Base-by-base conservation (phyloP, 352 stramenopile genomes). In the Globisporangium nagaii region DNA sequence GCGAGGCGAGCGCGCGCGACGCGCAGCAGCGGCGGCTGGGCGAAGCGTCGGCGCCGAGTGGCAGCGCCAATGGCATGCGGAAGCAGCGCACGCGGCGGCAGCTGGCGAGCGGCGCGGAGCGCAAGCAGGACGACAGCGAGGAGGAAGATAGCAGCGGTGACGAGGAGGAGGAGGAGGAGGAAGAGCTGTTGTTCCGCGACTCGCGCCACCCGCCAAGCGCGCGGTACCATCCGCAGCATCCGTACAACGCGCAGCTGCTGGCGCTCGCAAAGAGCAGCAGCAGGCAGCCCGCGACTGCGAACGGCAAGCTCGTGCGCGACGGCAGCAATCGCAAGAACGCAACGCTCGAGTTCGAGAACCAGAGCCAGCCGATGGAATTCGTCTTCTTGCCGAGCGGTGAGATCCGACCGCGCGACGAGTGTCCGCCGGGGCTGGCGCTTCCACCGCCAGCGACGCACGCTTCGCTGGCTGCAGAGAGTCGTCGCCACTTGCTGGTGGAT, bases 381-480 rank as follows among this genome's bases (percentile, higher is more conserved):
- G 75, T 89, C 24, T 83, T 71, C 37, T 25, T 87, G 57, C 65
- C 75, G 39, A 84, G 62, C 2, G 79, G 79, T 17, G 75, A 89
- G 66, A 87, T 89, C 50, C 63, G 68, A 39, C 55, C 73, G 4
- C 56, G 71, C 17, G 71, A 89, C 43, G 73, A 89, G 54, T 86
- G 75, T 46, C 67, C 72, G 4, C 58, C 66, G 2, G 75, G 68
- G 1, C 48, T 86, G n/a, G 56, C 52, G 43, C 52, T 85, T 41
- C 75, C 75, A 7, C 54, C 60, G 20, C 41, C 65, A 4, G 45
- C 30, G 19, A 56, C 46, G 4, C 43, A 37, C 1, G 35, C 39
- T 2, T 35, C 28, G 12, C 19, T 31, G 32, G 44, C 15, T 19
- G 45, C 31, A 53, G 25, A 53, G 22, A 19, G 30, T 19, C 12